Conservation (phyloP, 1,139 yeast genomes). For the Pichia sp. region DNA sequence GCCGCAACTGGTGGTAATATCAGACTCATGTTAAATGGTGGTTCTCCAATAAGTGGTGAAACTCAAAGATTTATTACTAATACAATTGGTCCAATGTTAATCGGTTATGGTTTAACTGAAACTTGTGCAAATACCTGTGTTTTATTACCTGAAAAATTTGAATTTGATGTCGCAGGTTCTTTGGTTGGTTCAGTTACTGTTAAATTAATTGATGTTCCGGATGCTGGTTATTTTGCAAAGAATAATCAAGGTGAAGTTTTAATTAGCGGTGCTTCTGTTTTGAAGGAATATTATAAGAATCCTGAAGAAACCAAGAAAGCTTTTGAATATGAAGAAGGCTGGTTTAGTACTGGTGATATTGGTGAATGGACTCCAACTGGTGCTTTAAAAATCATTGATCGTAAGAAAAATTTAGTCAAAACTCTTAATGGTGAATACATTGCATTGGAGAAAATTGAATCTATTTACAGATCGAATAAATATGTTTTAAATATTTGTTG, state of each 20-base stretch:
- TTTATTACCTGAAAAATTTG: conserved; percentile 57
- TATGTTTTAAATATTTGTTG: conserved; percentile 79
- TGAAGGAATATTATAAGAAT: conserved; percentile 75
- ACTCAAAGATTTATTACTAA: conserved; percentile 82
- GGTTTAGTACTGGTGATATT: conserved; percentile 97
- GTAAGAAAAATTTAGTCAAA: conserved; percentile 94
- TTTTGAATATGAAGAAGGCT: conserved; percentile 71
- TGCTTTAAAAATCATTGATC: conserved; percentile 76
- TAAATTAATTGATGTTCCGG: conserved; percentile 86
- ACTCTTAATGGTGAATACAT: conserved; percentile 96
- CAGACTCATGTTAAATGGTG: conserved; percentile 77
- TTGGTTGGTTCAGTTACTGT: conserved; percentile 77
- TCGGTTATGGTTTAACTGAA: conserved; percentile 97
- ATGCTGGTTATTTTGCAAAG: conserved; percentile 87
- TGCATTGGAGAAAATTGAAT: conserved; percentile 90
- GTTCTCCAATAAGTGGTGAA: conserved; percentile 80
- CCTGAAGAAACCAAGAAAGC: conserved; percentile 74
- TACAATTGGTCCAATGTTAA: conserved; percentile 78
- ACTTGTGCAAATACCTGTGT: conserved; percentile 86
- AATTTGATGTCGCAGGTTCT: conserved; percentile 74
- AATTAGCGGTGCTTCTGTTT: conserved; percentile 67
- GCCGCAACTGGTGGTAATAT: conserved; percentile 94
- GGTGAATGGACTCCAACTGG: conserved; percentile 89
- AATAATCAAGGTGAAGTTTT: conserved; percentile 90
- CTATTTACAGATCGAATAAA: conserved; percentile 76